These are phyloP conservation scores for Talaromyces marneffei DNA, from an alignment of 2,329 filamentous ascomycete genomes.

Conservation along the genomic window DNA sequence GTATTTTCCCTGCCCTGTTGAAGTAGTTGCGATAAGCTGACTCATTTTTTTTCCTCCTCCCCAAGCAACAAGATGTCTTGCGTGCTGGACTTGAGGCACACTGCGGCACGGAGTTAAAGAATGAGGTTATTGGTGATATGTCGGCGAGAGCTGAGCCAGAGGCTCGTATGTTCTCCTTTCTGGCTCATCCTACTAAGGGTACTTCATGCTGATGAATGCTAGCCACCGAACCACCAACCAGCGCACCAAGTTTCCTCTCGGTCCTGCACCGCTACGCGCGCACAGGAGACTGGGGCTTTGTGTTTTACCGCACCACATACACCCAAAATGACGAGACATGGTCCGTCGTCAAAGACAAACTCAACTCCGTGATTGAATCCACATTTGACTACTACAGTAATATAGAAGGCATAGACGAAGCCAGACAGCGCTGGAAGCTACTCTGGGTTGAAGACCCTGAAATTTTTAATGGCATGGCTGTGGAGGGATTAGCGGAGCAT, in stretches of 20 bases:
- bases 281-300: slow-evolving; percentile 6
- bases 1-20: no score
- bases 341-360: neutral
- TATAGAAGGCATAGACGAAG: slow-evolving; percentile 6
- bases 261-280: neutral
- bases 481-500: neutral
- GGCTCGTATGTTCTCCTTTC: neutral
- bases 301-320: slow-evolving; percentile 6
- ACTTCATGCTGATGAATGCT: neutral
- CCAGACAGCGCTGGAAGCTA: slow-evolving; percentile 5
- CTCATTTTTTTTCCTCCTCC: neutral
- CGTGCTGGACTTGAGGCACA: slow-evolving; percentile 9
- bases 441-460: slow-evolving; percentile 3
- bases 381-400: slow-evolving; percentile 6
- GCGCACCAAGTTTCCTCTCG: neutral
- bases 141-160: neutral
- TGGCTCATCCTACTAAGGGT: no score
- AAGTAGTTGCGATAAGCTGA: no score
- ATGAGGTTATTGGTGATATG: slow-evolving; percentile 8
- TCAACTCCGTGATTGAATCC: slow-evolving; percentile 2
- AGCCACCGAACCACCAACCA: neutral
- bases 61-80: slow-evolving; percentile 4
- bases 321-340: slow-evolving; percentile 1
- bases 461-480: neutral
- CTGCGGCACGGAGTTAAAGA: slow-evolving; percentile 11